Percentiles rank a stretch among this genome's conserved stretches.
Evolutionary conservation across 768 basidiomycete genomes (phyloP).

Genomic region (Erythrobasidium yunnanense): DNA sequence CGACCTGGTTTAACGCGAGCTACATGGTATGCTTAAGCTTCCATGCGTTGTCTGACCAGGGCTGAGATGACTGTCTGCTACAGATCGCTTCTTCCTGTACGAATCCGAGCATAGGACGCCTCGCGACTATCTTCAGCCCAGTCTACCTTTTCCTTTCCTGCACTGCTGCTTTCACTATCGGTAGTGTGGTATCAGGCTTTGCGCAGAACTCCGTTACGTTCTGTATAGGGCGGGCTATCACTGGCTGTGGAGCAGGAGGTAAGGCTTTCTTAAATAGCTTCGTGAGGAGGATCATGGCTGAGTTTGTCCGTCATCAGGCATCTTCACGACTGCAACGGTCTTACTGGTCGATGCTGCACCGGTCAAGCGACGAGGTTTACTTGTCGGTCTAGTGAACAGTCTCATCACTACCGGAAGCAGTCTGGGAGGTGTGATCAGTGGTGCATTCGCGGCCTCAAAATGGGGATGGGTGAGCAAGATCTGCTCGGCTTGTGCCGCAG

Average conservation of each 20-base stretch:
- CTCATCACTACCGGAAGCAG: slow-evolving; percentile 4
- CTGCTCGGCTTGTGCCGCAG: background rate
- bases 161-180: background rate
- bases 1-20: slow-evolving; percentile 16
- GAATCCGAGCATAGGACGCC: slow-evolving; percentile 12
- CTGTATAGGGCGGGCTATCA: slow-evolving; percentile 1
- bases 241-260: slow-evolving; percentile 6
- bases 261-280: too few relatives aligned
- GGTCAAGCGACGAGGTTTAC: slow-evolving; percentile 5
- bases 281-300: too few relatives aligned
- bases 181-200: slow-evolving; percentile 4
- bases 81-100: slow-evolving; percentile 24
- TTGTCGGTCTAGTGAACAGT: slow-evolving; percentile 11
- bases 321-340: slow-evolving; percentile 12
- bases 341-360: slow-evolving; percentile 10
- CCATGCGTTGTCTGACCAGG: background rate
- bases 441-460: background rate
- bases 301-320: too few relatives aligned
- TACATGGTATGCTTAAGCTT: slow-evolving; percentile 9
- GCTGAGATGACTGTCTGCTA: background rate
- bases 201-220: slow-evolving; percentile 5
- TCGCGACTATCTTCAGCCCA: slow-evolving; percentile 13
- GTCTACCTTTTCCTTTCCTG: background rate
- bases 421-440: slow-evolving; percentile 17
- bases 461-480: slow-evolving; percentile 17